Evolutionary conservation across 352 stramenopile species (phyloP).

Genomic region (Globisporangium canariense): DNA sequence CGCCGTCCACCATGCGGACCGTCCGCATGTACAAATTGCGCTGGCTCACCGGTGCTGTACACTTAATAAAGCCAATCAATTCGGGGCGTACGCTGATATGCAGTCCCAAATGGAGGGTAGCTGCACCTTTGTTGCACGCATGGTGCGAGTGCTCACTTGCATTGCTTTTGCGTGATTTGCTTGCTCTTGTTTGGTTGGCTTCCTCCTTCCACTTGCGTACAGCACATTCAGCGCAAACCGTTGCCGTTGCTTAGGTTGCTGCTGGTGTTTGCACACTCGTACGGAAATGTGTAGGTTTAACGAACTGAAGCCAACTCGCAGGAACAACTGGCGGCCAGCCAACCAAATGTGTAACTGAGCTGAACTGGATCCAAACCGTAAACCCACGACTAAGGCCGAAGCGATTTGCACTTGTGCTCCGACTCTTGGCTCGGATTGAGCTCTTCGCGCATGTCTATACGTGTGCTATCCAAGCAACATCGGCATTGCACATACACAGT

Average conservation of each 20-base stretch:
- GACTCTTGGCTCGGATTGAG: neutral
- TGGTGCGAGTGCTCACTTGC: neutral
- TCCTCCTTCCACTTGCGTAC: neutral
- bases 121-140: neutral
- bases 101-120: neutral
- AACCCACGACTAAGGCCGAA: neutral
- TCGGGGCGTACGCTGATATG: too few relatives aligned
- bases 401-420: neutral
- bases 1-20: neutral
- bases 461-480: neutral
- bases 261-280: neutral
- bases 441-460: neutral
- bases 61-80: neutral
- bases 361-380: neutral
- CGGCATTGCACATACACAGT: neutral
- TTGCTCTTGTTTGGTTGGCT: neutral
- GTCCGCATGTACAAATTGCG: neutral
- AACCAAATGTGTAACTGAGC: neutral
- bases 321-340: neutral
- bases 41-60: slow-evolving; percentile 2
- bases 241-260: neutral
- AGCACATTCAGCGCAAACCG: neutral
- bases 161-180: neutral
- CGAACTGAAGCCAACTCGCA: neutral
- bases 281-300: neutral